Conservation (phyloP, 106 monocot genomes). For the Platanthera zijinensis region DNA sequence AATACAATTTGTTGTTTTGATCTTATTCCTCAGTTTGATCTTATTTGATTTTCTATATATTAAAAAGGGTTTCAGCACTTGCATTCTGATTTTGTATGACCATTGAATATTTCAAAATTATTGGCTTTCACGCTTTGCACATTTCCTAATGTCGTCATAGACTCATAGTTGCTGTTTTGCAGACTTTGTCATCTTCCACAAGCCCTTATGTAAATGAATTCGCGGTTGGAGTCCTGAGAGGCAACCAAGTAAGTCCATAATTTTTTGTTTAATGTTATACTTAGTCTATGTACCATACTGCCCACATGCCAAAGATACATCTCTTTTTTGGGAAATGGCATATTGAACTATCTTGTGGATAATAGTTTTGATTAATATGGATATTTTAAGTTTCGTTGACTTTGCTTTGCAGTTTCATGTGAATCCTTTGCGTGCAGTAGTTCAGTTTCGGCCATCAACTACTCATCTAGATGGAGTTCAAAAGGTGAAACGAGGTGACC, state of each 20-base stretch:
- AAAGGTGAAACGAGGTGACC: conserved; percentile 18
- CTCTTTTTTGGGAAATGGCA: not conserved
- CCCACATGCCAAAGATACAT: not conserved
- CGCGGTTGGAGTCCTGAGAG: conserved; percentile 14
- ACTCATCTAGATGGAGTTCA: conserved; percentile 12
- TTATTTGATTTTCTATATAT: not conserved
- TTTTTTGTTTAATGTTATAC: not conserved
- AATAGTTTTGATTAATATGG: not conserved
- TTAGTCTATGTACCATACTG: not conserved
- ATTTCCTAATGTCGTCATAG: not conserved
- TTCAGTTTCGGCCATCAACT: conserved; percentile 75
- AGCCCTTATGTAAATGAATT: not conserved
- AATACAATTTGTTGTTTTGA: not conserved
- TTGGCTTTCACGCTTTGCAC: not conserved
- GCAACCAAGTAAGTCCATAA: conserved; percentile 6
- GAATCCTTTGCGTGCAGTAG: conserved; percentile 72
- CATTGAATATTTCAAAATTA: not conserved
- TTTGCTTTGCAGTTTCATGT: conserved; percentile 72
- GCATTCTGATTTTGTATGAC: not conserved
- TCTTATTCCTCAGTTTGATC: not conserved
- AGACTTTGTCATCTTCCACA: conserved; percentile 12
- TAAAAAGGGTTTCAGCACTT: not conserved
- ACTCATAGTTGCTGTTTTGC: not conserved
- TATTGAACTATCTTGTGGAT: not conserved
- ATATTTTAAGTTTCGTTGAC: not conserved